phyloP scores from a whole-genome alignment of 495 filamentous ascomycete genomes.

The Hypoxylon perforatum region DNA sequence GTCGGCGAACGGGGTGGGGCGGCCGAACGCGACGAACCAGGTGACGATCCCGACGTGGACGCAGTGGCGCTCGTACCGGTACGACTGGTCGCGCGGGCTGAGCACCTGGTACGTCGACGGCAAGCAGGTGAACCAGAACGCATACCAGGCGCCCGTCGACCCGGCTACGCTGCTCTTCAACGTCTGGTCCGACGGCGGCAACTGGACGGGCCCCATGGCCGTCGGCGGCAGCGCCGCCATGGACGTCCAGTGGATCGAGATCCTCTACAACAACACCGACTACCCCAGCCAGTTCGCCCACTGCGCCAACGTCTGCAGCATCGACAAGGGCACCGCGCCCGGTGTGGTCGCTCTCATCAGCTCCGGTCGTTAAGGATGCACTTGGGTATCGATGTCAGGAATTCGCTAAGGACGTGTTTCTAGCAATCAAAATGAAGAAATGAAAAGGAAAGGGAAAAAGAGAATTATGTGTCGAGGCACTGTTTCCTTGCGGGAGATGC shows the following conservation, averaged over 20 bases:
- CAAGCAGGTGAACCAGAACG: conserved; percentile 62
- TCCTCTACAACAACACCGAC: conserved; percentile 71
- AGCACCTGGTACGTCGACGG: conserved; percentile 77
- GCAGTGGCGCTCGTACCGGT: conserved; percentile 72
- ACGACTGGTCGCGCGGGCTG: conserved; percentile 72
- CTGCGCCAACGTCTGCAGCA: conserved; percentile 41
- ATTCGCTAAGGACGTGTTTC: no score
- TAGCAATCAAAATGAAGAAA: no score
- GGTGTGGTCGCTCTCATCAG: conserved; percentile 15
- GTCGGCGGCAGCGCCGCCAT: conserved; percentile 66
- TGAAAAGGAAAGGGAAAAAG: no score
- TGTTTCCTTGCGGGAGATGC: background rate
- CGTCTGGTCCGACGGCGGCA: conserved; percentile 79
- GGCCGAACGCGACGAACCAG: conserved; percentile 52
- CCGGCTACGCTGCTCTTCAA: conserved; percentile 73
- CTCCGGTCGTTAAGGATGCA: conserved; percentile 27
- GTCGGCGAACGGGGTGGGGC: conserved; percentile 53
- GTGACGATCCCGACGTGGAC: conserved; percentile 64
- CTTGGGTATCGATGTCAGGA: no score
- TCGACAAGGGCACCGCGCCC: conserved; percentile 24
- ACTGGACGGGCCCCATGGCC: conserved; percentile 78
- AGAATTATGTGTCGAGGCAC: background rate
- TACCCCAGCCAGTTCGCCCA: conserved; percentile 18
- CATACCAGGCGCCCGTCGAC: conserved; percentile 68
- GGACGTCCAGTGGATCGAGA: conserved; percentile 79